Conservation (phyloP, 768 basidiomycete species). For the Cystofilobasidium bisporidii region DNA sequence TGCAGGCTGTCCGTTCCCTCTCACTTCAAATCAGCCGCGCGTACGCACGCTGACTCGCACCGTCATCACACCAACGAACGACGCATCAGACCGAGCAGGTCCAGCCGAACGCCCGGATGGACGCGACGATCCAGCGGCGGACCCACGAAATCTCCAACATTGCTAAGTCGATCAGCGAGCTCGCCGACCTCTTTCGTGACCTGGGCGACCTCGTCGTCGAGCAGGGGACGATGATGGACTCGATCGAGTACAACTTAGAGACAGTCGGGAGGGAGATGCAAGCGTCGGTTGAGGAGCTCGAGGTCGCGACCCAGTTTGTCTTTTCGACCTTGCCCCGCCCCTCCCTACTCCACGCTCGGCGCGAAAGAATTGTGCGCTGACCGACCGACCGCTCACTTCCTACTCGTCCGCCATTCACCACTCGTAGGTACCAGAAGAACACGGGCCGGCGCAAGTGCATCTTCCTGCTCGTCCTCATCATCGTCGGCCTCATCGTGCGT, state of each 20-base stretch:
- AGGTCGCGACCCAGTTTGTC: slow-evolving; percentile 66
- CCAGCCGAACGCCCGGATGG: not conserved
- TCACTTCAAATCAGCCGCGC: slow-evolving; percentile 43
- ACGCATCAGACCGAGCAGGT: not conserved
- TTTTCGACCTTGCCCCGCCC: no score
- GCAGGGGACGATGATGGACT: slow-evolving; percentile 92
- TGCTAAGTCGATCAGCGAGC: slow-evolving; percentile 76
- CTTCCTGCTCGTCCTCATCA: slow-evolving; percentile 77
- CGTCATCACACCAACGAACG: no score
- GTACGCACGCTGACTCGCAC: not conserved
- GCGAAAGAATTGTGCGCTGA: no score
- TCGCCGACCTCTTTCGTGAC: slow-evolving; percentile 95
- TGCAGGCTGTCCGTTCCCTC: slow-evolving; percentile 66
- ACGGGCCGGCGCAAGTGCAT: slow-evolving; percentile 90
- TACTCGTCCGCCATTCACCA: no score
- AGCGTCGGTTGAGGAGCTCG: slow-evolving; percentile 75
- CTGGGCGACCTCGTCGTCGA: slow-evolving; percentile 87
- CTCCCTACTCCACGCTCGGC: no score
- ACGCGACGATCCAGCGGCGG: slow-evolving; percentile 16
- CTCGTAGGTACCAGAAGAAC: slow-evolving; percentile 91
- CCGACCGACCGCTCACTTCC: no score
- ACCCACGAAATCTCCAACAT: slow-evolving; percentile 67
- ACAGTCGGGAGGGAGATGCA: slow-evolving; percentile 70
- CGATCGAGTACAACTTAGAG: slow-evolving; percentile 95
- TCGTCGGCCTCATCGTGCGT: slow-evolving; percentile 61